phyloP scores from a whole-genome alignment of 108 stramenopile species.

The Nitzschia putrida region DNA sequence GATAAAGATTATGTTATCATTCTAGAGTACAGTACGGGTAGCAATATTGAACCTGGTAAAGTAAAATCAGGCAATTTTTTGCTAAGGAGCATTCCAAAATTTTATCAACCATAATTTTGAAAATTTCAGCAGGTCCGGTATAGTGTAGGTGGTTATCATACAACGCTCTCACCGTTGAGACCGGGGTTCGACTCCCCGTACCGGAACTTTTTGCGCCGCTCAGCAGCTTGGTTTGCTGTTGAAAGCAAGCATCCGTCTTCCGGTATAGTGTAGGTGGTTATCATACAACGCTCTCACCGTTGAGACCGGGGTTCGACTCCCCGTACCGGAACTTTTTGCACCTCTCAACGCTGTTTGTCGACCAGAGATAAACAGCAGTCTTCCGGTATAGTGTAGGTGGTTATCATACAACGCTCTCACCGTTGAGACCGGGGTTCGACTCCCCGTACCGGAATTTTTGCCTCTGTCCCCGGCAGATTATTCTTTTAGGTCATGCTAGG shows the following conservation, averaged over 20 bases:
- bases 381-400: slow-evolving; percentile 60
- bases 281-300: slow-evolving; percentile 70
- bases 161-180: slow-evolving; percentile 68
- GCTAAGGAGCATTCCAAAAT: too few relatives aligned
- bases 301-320: slow-evolving; percentile 67
- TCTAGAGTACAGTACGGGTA: too few relatives aligned
- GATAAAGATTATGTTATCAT: too few relatives aligned
- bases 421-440: slow-evolving; percentile 64
- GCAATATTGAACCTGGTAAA: too few relatives aligned
- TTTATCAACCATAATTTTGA: too few relatives aligned
- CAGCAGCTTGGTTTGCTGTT: background rate
- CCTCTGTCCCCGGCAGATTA: background rate
- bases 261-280: slow-evolving; percentile 63
- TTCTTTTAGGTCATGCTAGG: too few relatives aligned
- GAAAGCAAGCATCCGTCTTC: slow-evolving; percentile 15
- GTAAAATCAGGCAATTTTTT: too few relatives aligned
- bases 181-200: slow-evolving; percentile 67
- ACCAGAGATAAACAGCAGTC: background rate
- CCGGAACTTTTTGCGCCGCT: slow-evolving; percentile 32
- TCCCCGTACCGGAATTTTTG: slow-evolving; percentile 55
- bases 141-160: slow-evolving; percentile 71
- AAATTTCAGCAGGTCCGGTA: slow-evolving; percentile 26
- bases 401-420: slow-evolving; percentile 74
- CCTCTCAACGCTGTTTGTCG: background rate
- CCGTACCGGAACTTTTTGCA: slow-evolving; percentile 47